A percentile compares a stretch with the other conserved stretches of the same genome.
phyloP scores from a whole-genome alignment of 257 asterid genomes.

The Gardenia jasminoides region DNA sequence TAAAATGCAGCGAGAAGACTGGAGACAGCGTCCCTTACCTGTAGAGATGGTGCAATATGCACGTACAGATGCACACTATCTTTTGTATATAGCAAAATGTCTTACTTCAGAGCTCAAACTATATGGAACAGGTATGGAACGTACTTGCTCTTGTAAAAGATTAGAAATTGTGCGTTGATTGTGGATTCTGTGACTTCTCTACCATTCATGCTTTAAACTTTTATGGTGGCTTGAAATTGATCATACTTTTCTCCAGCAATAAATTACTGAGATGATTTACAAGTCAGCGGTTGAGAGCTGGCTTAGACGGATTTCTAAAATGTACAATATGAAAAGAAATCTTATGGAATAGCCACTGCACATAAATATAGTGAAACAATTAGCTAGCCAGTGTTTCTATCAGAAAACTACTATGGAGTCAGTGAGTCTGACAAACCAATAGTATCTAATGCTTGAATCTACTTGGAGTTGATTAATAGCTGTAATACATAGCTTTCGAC shows the following conservation, averaged over 20 bases:
- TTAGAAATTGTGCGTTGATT: background rate
- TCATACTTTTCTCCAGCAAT: background rate
- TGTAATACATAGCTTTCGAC: background rate
- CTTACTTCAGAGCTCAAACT: conserved; percentile 71
- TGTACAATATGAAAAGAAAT: too few relatives aligned
- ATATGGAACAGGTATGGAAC: conserved; percentile 54
- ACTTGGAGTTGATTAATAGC: background rate
- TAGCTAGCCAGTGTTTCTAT: too few relatives aligned
- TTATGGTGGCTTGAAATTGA: background rate
- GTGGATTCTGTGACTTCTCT: background rate
- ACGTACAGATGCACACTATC: conserved; percentile 78
- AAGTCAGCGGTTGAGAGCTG: background rate
- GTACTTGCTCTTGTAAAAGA: background rate
- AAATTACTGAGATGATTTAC: background rate
- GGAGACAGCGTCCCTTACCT: conserved; percentile 96
- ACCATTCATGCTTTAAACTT: background rate
- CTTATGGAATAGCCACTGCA: background rate
- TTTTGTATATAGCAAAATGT: conserved; percentile 60
- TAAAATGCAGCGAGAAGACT: conserved; percentile 79
- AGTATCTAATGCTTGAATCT: background rate
- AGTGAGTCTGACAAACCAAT: background rate
- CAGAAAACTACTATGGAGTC: background rate
- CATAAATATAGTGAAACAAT: too few relatives aligned
- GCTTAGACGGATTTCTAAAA: background rate
- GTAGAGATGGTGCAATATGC: conserved; percentile 89